Evolutionary conservation across 441 rosid genomes (phyloP).

Genomic region (Gossypium schwendimanii): DNA sequence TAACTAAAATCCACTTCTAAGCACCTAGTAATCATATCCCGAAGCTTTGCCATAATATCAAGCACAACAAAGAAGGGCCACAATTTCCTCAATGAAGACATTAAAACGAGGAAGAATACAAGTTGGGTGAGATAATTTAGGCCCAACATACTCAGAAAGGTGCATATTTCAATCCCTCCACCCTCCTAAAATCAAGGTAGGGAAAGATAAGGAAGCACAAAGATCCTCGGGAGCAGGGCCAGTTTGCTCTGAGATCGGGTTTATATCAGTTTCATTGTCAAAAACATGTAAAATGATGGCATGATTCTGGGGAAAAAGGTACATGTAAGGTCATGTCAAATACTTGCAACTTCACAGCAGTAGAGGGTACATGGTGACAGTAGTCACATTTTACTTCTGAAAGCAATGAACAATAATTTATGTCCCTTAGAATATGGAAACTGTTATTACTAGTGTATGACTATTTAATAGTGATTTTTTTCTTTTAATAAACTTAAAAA

Average conservation of each 20-base stretch:
- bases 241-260: background rate
- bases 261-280: background rate
- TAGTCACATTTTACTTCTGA: background rate
- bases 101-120: background rate
- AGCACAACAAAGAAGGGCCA: background rate
- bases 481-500: background rate
- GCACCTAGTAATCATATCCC: background rate
- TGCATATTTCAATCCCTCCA: background rate
- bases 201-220: background rate
- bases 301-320: background rate
- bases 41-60: background rate
- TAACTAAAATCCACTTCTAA: background rate
- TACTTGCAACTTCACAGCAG: background rate
- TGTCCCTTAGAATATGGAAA: background rate
- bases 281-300: background rate
- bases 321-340: background rate
- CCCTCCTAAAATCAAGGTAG: background rate
- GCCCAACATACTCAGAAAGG: background rate
- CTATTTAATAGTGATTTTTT: background rate
- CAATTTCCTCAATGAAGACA: background rate
- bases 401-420: background rate
- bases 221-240: background rate
- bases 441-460: constrained; percentile 1
- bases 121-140: background rate
- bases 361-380: background rate